Conservation (phyloP, 2,329 filamentous ascomycete genomes). For the Lachnellula willkommii region DNA sequence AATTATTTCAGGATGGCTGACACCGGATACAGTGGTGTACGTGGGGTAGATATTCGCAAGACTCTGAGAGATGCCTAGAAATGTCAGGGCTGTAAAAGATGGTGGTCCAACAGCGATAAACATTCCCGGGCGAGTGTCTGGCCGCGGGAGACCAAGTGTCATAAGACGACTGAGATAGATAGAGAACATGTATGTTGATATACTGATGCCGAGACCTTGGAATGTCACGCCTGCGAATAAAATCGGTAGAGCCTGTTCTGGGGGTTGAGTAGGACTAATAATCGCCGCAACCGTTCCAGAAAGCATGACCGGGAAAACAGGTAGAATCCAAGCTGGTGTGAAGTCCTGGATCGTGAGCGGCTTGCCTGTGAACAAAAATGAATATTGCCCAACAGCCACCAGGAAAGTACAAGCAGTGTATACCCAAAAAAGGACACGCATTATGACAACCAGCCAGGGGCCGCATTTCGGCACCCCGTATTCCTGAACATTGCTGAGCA, state of each 20-base stretch:
- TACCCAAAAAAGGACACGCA: constrained; percentile 63
- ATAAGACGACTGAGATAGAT: constrained; percentile 68
- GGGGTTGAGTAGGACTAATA: constrained; percentile 56
- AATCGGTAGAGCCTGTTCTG: constrained; percentile 53
- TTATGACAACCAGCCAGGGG: constrained; percentile 49
- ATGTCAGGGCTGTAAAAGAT: constrained; percentile 64
- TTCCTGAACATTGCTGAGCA: constrained; percentile 60
- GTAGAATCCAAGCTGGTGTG: constrained; percentile 69
- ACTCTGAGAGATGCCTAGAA: constrained; percentile 54
- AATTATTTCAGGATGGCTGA: constrained; percentile 39
- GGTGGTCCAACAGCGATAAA: constrained; percentile 72
- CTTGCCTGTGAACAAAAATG: constrained; percentile 52
- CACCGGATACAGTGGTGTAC: constrained; percentile 34
- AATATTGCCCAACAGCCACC: constrained; percentile 61
- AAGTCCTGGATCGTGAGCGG: constrained; percentile 56
- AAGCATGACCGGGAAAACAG: constrained; percentile 72
- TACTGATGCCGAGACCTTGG: constrained; percentile 63
- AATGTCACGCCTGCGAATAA: constrained; percentile 60
- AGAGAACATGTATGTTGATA: constrained; percentile 65
- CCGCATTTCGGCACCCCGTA: constrained; percentile 57
- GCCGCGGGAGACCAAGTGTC: constrained; percentile 49
- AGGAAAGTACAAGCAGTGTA: constrained; percentile 57
- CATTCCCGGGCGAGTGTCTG: constrained; percentile 61
- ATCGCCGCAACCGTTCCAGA: constrained; percentile 64
- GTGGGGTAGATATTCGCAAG: constrained; percentile 19